Conservation (phyloP, 805 yeast genomes). For the Candida berthetii region DNA sequence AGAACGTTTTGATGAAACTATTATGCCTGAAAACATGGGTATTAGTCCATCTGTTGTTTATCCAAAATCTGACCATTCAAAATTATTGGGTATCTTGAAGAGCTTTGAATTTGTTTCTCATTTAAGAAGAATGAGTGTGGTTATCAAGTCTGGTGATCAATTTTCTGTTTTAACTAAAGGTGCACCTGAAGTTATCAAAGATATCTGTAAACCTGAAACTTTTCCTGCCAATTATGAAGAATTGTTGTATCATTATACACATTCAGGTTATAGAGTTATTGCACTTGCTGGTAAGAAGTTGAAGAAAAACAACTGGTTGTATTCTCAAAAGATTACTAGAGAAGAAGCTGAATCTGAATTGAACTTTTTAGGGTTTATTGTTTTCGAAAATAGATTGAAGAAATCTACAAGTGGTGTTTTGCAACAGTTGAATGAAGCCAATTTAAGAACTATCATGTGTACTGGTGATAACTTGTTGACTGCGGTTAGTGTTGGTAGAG, state of each 20-base stretch:
- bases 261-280: constrained; percentile 90
- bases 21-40: constrained; percentile 34
- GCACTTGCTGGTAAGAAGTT: constrained; percentile 75
- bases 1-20: constrained; percentile 28
- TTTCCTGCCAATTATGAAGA: constrained; percentile 74
- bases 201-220: constrained; percentile 64
- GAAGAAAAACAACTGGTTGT: constrained; percentile 39
- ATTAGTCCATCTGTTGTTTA: constrained; percentile 45
- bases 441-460: constrained; percentile 86
- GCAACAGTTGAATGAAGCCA: constrained; percentile 53
- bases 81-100: constrained; percentile 40
- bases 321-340: constrained; percentile 46
- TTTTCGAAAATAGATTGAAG: constrained; percentile 90
- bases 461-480: constrained; percentile 96
- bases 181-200: constrained; percentile 91
- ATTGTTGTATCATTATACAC: constrained; percentile 78
- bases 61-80: constrained; percentile 32
- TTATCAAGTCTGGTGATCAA: constrained; percentile 44
- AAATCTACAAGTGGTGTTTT: constrained; percentile 59
- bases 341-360: constrained; percentile 64
- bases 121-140: constrained; percentile 85
- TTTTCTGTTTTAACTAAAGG: constrained; percentile 76
- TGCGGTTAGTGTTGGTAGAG: constrained; percentile 88
- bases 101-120: constrained; percentile 80
- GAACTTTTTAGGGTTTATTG: constrained; percentile 78